Evolutionary conservation across 371 early-diverging fungal species (phyloP), one percentile per base, ranked within the genome.

Genomic region (Coemansia sp.): DNA sequence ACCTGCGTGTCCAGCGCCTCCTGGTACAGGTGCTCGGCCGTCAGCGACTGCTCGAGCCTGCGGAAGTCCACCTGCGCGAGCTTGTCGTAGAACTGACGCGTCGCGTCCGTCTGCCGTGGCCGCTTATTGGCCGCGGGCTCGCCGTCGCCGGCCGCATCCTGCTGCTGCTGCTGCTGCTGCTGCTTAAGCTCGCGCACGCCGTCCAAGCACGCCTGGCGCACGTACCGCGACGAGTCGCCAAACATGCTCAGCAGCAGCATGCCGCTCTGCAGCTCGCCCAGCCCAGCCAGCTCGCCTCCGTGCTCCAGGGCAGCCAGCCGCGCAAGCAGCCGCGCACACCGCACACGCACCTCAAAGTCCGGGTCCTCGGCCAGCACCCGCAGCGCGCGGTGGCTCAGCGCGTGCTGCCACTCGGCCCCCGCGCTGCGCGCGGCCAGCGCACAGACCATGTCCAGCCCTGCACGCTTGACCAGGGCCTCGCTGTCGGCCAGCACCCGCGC

Each of bases 1-100:
- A 77, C 77, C 34, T 76, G 79, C 14, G 80, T 74, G 39, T 84
- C 83, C 59, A 84, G 63, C 8, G 81, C 84, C 60, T 82, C 84
- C 45, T 80, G 76, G 60, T 83, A 83, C 55, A 83, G 32, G 58
- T 82, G 78, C 70, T 83, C 84, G 6, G 77, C 54, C 8, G 65
- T 56, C 13, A 66, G 56, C 3, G 62, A 50, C 1, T 32, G 41
- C 65, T 64, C 56, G 9, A 82, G 51, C 7, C 63, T 48, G 5
- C 54, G 57, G 41, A 79, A 70, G 45, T 81, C 81, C 0, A 82
- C 45, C 0, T 9, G 51, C 7, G 48, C n/a, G 14, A 79, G 65
- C 41, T 63, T 58, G 1, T 45, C 39, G 43, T 47, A 56, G 35
- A 80, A 68, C 42, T 32, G 6, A 6, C 9, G 6, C 20, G 13